Conservation (phyloP, 495 filamentous ascomycete species). For the Acidiella bohemica region DNA sequence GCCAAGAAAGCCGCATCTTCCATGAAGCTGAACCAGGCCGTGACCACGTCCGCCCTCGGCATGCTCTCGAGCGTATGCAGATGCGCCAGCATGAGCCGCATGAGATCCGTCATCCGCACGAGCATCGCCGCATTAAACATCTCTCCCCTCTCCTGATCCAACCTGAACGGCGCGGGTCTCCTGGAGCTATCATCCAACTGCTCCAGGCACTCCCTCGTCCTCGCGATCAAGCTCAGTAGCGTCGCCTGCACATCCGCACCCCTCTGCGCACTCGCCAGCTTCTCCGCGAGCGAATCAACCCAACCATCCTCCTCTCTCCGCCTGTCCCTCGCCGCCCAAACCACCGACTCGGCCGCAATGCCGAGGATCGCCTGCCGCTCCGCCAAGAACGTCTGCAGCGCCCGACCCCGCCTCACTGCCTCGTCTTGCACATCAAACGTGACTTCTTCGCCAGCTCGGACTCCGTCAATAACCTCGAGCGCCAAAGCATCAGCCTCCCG, state of each 20-base stretch:
- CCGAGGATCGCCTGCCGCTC: constrained; percentile 49
- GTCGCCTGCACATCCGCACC: not conserved
- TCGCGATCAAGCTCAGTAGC: constrained; percentile 29
- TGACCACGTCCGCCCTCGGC: constrained; percentile 44
- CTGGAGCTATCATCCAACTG: constrained; percentile 36
- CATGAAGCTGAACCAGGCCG: constrained; percentile 66
- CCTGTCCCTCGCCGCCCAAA: not conserved
- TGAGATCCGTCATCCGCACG: constrained; percentile 54
- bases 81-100: constrained; percentile 60
- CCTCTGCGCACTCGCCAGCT: not conserved
- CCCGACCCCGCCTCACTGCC: constrained; percentile 40
- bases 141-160: constrained; percentile 41
- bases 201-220: constrained; percentile 34
- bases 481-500: constrained; percentile 24
- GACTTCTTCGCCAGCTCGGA: too few relatives aligned
- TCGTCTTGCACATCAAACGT: constrained; percentile 25
- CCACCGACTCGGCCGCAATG: constrained; percentile 27
- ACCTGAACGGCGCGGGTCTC: constrained; percentile 38
- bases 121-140: constrained; percentile 50
- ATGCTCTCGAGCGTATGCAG: constrained; percentile 43
- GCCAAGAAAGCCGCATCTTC: constrained; percentile 50
- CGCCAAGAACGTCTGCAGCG: constrained; percentile 54
- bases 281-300: constrained; percentile 7
- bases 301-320: not conserved
- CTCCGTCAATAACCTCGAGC: not conserved